A percentile compares a stretch with the other conserved stretches of the same genome.
These are phyloP conservation scores for Acanthamoeba royreba DNA, from an alignment of 208 protist genomes.

Conservation along the genomic window DNA sequence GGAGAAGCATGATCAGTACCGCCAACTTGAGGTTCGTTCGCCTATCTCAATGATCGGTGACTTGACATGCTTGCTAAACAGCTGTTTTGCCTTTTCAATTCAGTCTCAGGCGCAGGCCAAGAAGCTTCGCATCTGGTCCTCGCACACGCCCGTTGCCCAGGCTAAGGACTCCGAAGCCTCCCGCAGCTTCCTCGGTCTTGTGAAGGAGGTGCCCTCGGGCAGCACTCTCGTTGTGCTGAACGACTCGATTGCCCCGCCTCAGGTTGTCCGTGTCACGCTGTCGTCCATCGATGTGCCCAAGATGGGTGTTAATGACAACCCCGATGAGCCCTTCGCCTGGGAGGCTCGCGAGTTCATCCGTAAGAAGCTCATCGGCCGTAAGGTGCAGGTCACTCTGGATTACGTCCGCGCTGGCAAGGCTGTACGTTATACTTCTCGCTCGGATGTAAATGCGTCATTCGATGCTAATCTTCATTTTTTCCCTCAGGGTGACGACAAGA, in stretches of 20 bases:
- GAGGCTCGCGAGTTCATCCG: conserved; percentile 77
- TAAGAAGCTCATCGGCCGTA: conserved; percentile 68
- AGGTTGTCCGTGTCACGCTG: background rate
- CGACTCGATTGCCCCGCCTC: background rate
- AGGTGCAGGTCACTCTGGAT: conserved; percentile 64
- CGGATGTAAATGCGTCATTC: background rate
- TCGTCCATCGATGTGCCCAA: conserved; percentile 43
- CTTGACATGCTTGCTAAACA: too few species aligned
- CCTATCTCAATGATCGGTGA: too few species aligned
- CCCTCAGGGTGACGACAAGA: background rate
- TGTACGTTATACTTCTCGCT: background rate
- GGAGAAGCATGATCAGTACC: conserved; percentile 7
- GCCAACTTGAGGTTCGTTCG: background rate
- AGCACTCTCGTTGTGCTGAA: conserved; percentile 61
- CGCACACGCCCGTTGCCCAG: background rate
- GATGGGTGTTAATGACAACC: background rate
- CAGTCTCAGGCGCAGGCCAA: conserved; percentile 18
- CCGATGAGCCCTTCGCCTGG: conserved; percentile 57
- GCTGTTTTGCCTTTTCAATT: background rate
- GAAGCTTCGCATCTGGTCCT: conserved; percentile 43
- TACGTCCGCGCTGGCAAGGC: background rate
- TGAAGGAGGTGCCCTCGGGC: conserved; percentile 57
- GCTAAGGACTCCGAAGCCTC: background rate
- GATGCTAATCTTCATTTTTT: background rate
- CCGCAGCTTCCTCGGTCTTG: background rate